Percentiles rank a stretch among this genome's conserved stretches.
Conservation (phyloP, 148 eudicot species). For the Cornus suecica region DNA sequence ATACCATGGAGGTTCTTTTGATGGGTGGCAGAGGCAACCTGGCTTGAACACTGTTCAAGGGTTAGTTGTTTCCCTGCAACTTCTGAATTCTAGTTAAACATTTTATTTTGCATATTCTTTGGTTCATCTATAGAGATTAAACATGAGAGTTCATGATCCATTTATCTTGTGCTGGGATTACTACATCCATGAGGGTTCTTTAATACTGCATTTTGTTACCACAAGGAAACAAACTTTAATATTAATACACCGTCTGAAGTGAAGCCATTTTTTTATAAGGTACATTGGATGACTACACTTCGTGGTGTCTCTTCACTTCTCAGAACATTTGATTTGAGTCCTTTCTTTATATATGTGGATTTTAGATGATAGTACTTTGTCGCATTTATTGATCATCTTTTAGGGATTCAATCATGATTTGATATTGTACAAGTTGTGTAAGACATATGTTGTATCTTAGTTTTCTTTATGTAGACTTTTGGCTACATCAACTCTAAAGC, state of each 20-base stretch:
- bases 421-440: no score
- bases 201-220: neutral
- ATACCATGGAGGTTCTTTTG: constrained; percentile 81
- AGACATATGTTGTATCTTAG: no score
- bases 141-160: neutral
- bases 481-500: neutral
- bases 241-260: neutral
- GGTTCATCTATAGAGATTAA: neutral
- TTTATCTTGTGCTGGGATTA: neutral
- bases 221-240: neutral
- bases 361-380: neutral
- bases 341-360: no score
- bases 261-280: neutral
- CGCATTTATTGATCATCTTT: neutral
- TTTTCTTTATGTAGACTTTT: neutral
- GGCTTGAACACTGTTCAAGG: constrained; percentile 83
- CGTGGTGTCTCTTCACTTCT: neutral
- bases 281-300: neutral
- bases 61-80: constrained; percentile 33
- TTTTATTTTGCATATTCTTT: neutral
- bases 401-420: neutral
- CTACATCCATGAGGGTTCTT: neutral
- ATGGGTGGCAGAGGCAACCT: constrained; percentile 99
- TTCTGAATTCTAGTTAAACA: neutral
- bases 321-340: no score